Conservation (phyloP, 192 early-diverging fungal species). For the Linnemannia elongata region DNA sequence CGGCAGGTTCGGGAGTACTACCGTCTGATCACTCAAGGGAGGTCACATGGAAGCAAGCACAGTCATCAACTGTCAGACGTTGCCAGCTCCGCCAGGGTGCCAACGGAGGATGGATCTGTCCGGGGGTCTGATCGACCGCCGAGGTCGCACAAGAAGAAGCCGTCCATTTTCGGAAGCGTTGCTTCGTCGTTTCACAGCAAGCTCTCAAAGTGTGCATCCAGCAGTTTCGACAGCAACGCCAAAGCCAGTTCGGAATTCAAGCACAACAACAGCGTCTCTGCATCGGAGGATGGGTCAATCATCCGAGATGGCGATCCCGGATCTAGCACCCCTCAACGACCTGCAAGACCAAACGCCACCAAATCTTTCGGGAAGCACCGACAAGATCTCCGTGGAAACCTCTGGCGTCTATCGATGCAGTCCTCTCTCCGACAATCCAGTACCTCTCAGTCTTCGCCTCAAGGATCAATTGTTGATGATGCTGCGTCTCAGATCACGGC, state of each 20-base stretch:
- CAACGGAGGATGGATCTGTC: background rate
- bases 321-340: background rate
- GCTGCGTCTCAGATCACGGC: background rate
- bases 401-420: conserved; percentile 37
- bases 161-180: conserved; percentile 18
- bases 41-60: background rate
- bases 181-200: conserved; percentile 28
- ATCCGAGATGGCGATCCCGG: conserved; percentile 5
- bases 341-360: background rate
- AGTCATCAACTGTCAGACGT: background rate
- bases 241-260: background rate
- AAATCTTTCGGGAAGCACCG: conserved; percentile 21
- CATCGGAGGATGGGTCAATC: background rate
- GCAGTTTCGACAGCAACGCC: background rate
- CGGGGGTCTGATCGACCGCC: background rate
- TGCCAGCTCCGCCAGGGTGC: background rate
- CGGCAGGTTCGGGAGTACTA: conserved; percentile 50
- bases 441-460: conserved; percentile 7
- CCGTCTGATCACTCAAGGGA: conserved; percentile 2
- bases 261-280: background rate
- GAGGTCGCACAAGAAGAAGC: background rate
- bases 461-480: conserved; percentile 11
- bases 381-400: conserved; percentile 12
- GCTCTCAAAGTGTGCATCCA: conserved; percentile 1
- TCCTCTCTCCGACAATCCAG: conserved; percentile 18